phyloP scores from a whole-genome alignment of 2,329 filamentous ascomycete species.

The Pezicula radicicola region DNA sequence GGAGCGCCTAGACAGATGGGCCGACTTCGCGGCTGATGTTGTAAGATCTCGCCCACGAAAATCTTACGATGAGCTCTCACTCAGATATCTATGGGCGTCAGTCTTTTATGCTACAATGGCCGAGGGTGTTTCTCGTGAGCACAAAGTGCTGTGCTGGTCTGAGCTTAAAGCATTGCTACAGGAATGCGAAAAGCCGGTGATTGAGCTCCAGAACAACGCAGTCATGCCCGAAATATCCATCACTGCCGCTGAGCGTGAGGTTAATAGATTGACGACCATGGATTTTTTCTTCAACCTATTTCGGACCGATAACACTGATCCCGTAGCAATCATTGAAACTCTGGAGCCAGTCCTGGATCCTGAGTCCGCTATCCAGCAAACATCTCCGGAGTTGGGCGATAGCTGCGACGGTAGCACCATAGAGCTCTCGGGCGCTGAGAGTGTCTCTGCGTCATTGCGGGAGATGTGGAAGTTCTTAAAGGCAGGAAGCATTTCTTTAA shows the following conservation, averaged over 20 bases:
- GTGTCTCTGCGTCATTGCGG: slow-evolving; percentile 43
- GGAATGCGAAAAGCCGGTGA: slow-evolving; percentile 42
- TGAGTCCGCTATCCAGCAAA: slow-evolving; percentile 44
- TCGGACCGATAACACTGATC: slow-evolving; percentile 75
- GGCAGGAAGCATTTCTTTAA: slow-evolving; percentile 76
- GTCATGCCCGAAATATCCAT: slow-evolving; percentile 85
- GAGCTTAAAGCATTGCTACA: slow-evolving; percentile 56
- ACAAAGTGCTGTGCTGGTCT: slow-evolving; percentile 58
- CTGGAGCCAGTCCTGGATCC: slow-evolving; percentile 89
- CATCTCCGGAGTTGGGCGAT: slow-evolving; percentile 26
- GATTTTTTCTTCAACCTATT: slow-evolving; percentile 94
- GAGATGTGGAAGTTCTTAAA: slow-evolving; percentile 86
- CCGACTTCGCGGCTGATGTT: slow-evolving; percentile 50
- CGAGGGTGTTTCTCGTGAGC: slow-evolving; percentile 52
- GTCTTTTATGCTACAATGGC: slow-evolving; percentile 58
- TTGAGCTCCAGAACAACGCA: slow-evolving; percentile 76
- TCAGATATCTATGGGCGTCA: slow-evolving; percentile 66
- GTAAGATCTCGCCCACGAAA: slow-evolving; percentile 31
- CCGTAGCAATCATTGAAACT: slow-evolving; percentile 82
- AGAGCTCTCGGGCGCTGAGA: slow-evolving; percentile 12
- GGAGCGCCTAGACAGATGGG: slow-evolving; percentile 60
- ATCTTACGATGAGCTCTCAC: slow-evolving; percentile 36
- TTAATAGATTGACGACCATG: slow-evolving; percentile 90
- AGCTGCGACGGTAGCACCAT: slow-evolving; percentile 8
- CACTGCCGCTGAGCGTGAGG: slow-evolving; percentile 82